Evolutionary conservation across 108 stramenopile genomes (phyloP).

Genomic region (Nitzschia sp.): DNA sequence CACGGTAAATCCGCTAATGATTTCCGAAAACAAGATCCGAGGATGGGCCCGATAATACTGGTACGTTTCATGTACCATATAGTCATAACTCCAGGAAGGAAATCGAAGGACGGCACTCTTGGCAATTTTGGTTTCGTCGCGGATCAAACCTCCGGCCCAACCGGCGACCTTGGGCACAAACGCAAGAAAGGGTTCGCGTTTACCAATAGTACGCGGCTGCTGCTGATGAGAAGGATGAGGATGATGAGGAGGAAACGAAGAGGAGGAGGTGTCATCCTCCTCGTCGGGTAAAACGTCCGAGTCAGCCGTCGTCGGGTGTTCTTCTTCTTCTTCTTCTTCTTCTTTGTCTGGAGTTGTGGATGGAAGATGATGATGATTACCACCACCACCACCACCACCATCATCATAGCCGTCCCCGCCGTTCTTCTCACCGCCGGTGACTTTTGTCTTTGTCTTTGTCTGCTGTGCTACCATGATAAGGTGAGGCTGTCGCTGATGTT

Average conservation of each 20-base stretch:
- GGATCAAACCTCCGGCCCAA: constrained; percentile 23
- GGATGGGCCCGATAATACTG: constrained; percentile 39
- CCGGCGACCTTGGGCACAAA: constrained; percentile 40
- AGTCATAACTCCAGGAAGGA: constrained; percentile 27
- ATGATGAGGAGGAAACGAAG: background rate
- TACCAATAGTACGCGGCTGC: background rate
- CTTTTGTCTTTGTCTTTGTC: no score
- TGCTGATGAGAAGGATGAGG: background rate
- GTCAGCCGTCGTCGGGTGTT: no score
- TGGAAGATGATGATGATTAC: no score
- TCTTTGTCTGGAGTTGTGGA: no score
- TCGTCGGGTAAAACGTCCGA: no score
- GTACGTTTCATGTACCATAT: constrained; percentile 25
- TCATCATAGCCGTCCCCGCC: no score
- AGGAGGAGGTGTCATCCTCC: background rate
- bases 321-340: no score
- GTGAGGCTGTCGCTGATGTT: background rate
- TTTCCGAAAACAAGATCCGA: constrained; percentile 29
- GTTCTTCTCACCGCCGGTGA: no score
- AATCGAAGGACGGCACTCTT: constrained; percentile 8
- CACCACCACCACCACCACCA: no score
- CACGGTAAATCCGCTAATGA: constrained; percentile 57
- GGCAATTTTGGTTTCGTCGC: constrained; percentile 17
- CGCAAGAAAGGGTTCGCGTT: constrained; percentile 50
- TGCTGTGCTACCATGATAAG: no score